Percentiles rank a stretch among this genome's conserved stretches.
phyloP scores from a whole-genome alignment of 306 rosid genomes.

The Cucurbita pepo region DNA sequence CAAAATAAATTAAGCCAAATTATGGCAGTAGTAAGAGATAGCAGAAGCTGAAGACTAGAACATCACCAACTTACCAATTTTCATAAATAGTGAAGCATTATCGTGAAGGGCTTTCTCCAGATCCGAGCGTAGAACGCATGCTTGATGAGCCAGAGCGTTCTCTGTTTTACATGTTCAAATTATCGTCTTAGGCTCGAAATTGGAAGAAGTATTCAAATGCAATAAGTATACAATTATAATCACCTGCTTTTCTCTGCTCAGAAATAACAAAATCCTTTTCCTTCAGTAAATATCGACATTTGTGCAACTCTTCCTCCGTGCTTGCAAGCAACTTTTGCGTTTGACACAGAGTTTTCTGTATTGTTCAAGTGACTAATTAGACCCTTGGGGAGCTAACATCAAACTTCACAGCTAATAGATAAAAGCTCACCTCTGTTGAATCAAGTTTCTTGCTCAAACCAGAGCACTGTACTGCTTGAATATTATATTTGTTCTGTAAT shows the following conservation, averaged over 20 bases:
- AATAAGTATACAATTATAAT: background rate
- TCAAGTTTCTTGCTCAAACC: slow-evolving; percentile 68
- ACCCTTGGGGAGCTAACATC: background rate
- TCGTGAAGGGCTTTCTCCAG: slow-evolving; percentile 72
- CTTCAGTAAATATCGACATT: slow-evolving; percentile 49
- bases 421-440: slow-evolving; percentile 53
- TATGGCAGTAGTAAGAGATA: background rate
- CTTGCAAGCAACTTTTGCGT: slow-evolving; percentile 46
- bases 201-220: background rate
- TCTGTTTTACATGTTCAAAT: slow-evolving; percentile 32
- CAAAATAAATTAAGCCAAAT: background rate
- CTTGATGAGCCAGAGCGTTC: slow-evolving; percentile 77
- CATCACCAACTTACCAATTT: slow-evolving; percentile 42
- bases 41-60: background rate
- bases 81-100: slow-evolving; percentile 52
- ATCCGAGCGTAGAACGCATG: slow-evolving; percentile 59
- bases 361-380: slow-evolving; percentile 1
- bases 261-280: slow-evolving; percentile 65
- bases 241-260: slow-evolving; percentile 89
- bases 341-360: slow-evolving; percentile 57
- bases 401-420: background rate
- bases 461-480: slow-evolving; percentile 52
- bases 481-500: slow-evolving; percentile 37
- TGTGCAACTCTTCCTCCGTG: slow-evolving; percentile 57
- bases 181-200: background rate